These are phyloP conservation scores for Populus hybrid DNA, from an alignment of 441 rosid species.

Conservation along the genomic window DNA sequence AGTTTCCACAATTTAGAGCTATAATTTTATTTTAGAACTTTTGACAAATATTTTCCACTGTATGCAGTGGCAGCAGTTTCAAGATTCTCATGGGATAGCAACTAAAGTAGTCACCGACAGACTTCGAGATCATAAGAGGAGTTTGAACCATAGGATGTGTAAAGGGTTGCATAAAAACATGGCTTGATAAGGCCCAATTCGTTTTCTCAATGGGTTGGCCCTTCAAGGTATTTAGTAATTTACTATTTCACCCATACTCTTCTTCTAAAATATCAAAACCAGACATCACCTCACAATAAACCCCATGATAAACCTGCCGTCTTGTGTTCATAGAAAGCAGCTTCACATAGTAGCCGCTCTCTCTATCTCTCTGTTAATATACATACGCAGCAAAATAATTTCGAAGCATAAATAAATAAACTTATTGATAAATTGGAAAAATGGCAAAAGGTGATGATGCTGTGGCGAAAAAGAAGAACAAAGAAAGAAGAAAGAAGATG, in stretches of 20 bases:
- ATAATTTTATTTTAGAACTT: too few species aligned
- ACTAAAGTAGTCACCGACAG: too few species aligned
- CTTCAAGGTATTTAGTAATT: background rate
- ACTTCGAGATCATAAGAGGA: too few species aligned
- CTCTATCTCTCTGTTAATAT: background rate
- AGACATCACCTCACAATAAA: background rate
- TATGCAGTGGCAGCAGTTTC: too few species aligned
- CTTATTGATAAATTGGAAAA: background rate
- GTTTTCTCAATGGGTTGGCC: background rate
- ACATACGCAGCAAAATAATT: background rate
- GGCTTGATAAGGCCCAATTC: too few species aligned
- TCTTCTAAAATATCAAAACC: background rate
- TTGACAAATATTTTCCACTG: too few species aligned
- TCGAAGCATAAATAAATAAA: background rate
- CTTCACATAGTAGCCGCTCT: background rate
- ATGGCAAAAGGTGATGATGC: constrained; percentile 88
- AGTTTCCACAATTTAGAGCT: too few species aligned
- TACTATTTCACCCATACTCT: background rate
- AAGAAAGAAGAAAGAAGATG: constrained; percentile 54
- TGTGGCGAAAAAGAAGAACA: constrained; percentile 60
- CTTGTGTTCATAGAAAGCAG: background rate
- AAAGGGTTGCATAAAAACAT: too few species aligned
- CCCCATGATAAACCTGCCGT: background rate
- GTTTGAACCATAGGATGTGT: too few species aligned
- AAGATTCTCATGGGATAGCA: too few species aligned